These are phyloP conservation scores for Babesia caballi DNA, from an alignment of 169 alveolate genomes.

Conservation along the genomic window DNA sequence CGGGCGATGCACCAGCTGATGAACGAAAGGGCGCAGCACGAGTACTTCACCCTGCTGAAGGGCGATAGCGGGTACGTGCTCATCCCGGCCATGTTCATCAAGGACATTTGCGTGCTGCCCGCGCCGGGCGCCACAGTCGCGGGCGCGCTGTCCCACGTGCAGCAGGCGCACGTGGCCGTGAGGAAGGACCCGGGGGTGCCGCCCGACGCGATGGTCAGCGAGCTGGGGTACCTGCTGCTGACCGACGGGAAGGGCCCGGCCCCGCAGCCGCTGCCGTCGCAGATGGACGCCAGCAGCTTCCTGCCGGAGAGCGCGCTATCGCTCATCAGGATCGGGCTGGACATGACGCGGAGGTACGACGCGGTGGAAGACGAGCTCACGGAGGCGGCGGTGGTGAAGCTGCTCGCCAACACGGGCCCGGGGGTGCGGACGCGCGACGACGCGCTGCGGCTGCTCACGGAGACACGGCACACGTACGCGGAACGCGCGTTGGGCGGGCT, in stretches of 20 bases:
- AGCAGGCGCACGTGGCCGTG: neutral
- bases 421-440: neutral
- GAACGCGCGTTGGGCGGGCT: constrained; percentile 26
- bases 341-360: neutral
- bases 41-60: neutral
- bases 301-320: neutral
- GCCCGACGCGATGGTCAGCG: neutral
- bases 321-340: neutral
- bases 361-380: neutral
- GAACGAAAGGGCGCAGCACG: neutral
- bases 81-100: constrained; percentile 11
- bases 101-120: constrained; percentile 20
- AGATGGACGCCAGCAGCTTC: neutral
- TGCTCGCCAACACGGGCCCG: neutral
- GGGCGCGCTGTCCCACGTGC: neutral
- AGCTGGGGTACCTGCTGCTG: neutral
- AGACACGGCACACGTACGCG: neutral
- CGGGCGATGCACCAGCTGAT: neutral
- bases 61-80: neutral
- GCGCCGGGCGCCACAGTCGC: neutral
- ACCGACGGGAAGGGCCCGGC: neutral
- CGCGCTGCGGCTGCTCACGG: neutral
- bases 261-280: neutral
- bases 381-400: neutral
- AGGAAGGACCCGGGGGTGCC: neutral